Base-by-base conservation (phyloP, 1,139 yeast genomes). In the Saccharomyces hybrid region DNA sequence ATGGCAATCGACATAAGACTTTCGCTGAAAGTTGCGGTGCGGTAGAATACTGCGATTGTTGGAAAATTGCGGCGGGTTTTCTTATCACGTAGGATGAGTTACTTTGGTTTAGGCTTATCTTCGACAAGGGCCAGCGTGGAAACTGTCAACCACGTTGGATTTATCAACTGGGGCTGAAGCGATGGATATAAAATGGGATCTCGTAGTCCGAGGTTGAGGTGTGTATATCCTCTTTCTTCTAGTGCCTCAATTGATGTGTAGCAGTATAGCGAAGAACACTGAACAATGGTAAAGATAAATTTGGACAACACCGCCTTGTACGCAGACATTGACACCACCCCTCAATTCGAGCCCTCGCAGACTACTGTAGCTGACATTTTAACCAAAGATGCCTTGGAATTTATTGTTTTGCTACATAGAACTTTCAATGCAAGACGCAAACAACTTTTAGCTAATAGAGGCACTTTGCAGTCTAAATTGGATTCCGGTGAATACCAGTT, bases 351-450 rank as follows among this genome's bases (percentile, higher is more conserved):
- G 58, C 76, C 78, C 63, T 80, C 84, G 54, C 76, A 77, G 26
- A 69, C 78, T 3, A 71, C 79, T 2, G 75, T 76, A 27, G 68
- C 71, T 24, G 78, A 76, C 57, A 72, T 76, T 51, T 61, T 78
- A 48, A 76, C 78, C 14, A 69, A 71, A 55, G 86, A 82, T 57
- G 88, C 90, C 2, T 73, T 85, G 59, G 85, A 80, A 53, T 82
- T 85, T 59, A 80, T 84, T 56, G 87, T 85, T 42, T 73, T 86
- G 52, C 75, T 85, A 61, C 91, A 85, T 71, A 80, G 87, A 68
- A 76, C 84, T 48, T 85, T 85, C 75, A 81, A 84, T 65, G 71
- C 67, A 21, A 78, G 74, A 55, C 80, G 90, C 71, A 74, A 77
- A 62, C 73, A 78, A 61, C 74, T 84, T 62, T 75, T 85, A 62